A percentile compares a stretch with the other conserved stretches of the same genome.
phyloP scores from a whole-genome alignment of 495 filamentous ascomycete species.

The Bombardia bombarda region DNA sequence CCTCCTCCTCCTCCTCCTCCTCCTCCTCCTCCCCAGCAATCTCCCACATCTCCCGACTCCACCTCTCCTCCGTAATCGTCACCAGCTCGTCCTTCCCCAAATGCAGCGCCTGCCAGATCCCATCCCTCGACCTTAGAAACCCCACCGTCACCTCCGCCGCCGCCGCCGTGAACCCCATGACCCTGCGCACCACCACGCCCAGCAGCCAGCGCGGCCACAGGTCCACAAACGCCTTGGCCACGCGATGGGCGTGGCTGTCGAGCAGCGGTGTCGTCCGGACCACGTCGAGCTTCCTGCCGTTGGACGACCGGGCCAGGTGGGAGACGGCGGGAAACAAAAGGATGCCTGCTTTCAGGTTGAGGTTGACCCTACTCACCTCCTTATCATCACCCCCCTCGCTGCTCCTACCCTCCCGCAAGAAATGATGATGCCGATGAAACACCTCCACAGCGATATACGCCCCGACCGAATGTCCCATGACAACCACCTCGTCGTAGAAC shows the following conservation, averaged over 20 bases:
- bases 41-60: conserved; percentile 79
- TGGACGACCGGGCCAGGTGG: conserved; percentile 60
- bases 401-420: background rate
- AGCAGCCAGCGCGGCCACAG: conserved; percentile 39
- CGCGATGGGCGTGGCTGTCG: conserved; percentile 40
- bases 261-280: conserved; percentile 48
- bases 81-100: conserved; percentile 61
- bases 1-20: conserved; percentile 12
- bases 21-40: conserved; percentile 33
- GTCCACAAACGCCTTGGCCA: conserved; percentile 41
- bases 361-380: background rate
- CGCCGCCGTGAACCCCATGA: conserved; percentile 48
- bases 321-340: conserved; percentile 73
- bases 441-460: conserved; percentile 71
- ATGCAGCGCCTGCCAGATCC: conserved; percentile 64
- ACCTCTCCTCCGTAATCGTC: conserved; percentile 65
- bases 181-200: conserved; percentile 29
- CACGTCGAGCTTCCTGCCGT: conserved; percentile 48
- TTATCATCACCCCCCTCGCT: conserved; percentile 9
- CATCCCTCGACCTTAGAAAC: conserved; percentile 55
- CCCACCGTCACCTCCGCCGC: conserved; percentile 51
- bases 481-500: conserved; percentile 49
- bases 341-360: conserved; percentile 43
- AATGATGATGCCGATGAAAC: conserved; percentile 36
- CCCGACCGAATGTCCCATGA: conserved; percentile 82